These are phyloP conservation scores for Verticillium nubilum DNA, from an alignment of 2,329 filamentous ascomycete genomes.

Conservation along the genomic window DNA sequence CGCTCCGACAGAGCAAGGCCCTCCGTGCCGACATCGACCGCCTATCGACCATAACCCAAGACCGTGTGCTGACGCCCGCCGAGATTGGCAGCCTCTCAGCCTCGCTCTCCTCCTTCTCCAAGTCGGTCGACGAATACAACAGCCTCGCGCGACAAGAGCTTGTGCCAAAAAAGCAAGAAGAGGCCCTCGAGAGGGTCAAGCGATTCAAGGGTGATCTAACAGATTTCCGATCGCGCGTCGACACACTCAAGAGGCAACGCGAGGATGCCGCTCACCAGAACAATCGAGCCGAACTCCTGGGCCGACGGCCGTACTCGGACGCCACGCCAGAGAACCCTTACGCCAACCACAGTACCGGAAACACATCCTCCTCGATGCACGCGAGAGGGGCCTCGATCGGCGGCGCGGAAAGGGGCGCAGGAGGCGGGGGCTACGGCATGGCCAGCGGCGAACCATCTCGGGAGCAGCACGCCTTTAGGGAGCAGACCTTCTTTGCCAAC, in stretches of 20 bases:
- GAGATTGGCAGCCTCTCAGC: slow-evolving; percentile 66
- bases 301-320: slow-evolving; percentile 76
- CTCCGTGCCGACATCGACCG: slow-evolving; percentile 71
- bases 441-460: slow-evolving; percentile 60
- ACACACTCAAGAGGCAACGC: slow-evolving; percentile 67
- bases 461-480: slow-evolving; percentile 78
- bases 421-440: slow-evolving; percentile 34
- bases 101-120: slow-evolving; percentile 73
- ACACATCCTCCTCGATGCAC: slow-evolving; percentile 24
- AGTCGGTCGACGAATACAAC: slow-evolving; percentile 90
- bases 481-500: slow-evolving; percentile 79
- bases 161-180: slow-evolving; percentile 84
- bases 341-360: slow-evolving; percentile 44
- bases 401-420: slow-evolving; percentile 25
- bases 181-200: slow-evolving; percentile 78
- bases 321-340: slow-evolving; percentile 88
- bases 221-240: slow-evolving; percentile 74
- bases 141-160: slow-evolving; percentile 81
- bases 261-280: slow-evolving; percentile 64
- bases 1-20: slow-evolving; percentile 76
- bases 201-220: slow-evolving; percentile 79
- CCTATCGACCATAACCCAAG: slow-evolving; percentile 56
- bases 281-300: slow-evolving; percentile 77
- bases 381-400: slow-evolving; percentile 35
- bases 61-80: slow-evolving; percentile 53